phyloP scores from a whole-genome alignment of 768 basidiomycete species.

The Naematelia aurantialba region DNA sequence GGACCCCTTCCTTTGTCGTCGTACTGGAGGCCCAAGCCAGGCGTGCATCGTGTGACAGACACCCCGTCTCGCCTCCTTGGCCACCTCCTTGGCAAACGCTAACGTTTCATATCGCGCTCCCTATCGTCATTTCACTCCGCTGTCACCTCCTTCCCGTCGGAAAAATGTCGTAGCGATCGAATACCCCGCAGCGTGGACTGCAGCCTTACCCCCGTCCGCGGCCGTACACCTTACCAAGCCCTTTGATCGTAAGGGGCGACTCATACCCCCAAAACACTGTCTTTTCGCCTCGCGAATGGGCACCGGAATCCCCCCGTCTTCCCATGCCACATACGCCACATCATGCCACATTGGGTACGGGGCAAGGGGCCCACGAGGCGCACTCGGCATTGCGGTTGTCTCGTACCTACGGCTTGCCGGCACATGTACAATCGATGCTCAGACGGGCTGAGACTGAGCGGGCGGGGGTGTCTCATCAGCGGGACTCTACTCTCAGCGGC shows the following conservation, averaged over 20 bases:
- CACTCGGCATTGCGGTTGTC: not conserved
- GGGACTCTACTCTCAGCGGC: too few species aligned
- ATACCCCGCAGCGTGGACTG: not conserved
- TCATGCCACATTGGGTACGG: too few species aligned
- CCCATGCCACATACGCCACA: not conserved
- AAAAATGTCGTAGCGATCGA: not conserved
- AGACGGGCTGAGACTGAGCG: not conserved
- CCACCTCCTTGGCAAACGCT: too few species aligned
- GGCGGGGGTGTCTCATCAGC: too few species aligned
- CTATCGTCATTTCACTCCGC: not conserved
- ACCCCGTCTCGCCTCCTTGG: too few species aligned
- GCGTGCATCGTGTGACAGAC: not conserved
- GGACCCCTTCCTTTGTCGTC: not conserved
- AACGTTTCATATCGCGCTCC: too few species aligned
- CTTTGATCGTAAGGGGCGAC: not conserved
- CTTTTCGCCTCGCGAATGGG: not conserved
- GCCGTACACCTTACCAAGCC: not conserved
- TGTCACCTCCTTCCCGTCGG: not conserved
- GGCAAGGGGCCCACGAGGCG: too few species aligned
- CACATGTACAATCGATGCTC: not conserved
- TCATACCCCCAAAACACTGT: too few species aligned
- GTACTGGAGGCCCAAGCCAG: not conserved
- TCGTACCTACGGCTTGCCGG: not conserved
- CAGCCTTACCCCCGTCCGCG: not conserved
- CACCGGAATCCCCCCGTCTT: not conserved